Percentiles rank a stretch among this genome's conserved stretches.
Conservation (phyloP, 2,329 filamentous ascomycete species). For the Colletotrichum echinochloae region DNA sequence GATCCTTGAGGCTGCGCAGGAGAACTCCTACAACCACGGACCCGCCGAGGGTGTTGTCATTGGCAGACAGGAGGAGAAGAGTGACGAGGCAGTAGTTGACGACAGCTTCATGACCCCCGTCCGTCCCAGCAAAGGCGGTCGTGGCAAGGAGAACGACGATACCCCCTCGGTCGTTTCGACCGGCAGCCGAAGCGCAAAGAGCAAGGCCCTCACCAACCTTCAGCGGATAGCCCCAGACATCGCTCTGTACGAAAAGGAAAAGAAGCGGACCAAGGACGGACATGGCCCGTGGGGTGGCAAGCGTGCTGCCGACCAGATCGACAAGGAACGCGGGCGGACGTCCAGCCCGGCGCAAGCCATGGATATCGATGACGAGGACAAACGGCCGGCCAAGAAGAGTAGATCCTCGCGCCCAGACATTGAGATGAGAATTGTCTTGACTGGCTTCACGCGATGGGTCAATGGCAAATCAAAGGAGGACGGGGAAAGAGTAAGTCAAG, state of each 20-base stretch:
- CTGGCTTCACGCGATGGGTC: slow-evolving; percentile 87
- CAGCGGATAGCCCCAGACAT: slow-evolving; percentile 87
- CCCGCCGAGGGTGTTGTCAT: slow-evolving; percentile 62
- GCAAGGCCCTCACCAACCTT: slow-evolving; percentile 81
- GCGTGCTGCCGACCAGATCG: slow-evolving; percentile 68
- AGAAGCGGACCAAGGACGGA: slow-evolving; percentile 74
- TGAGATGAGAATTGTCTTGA: slow-evolving; percentile 81
- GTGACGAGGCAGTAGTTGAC: slow-evolving; percentile 54
- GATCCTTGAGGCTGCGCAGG: slow-evolving; percentile 62
- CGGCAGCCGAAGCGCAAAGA: slow-evolving; percentile 88
- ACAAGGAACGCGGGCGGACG: slow-evolving; percentile 53
- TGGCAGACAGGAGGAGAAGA: slow-evolving; percentile 53
- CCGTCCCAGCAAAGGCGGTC: slow-evolving; percentile 60
- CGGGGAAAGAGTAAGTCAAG: slow-evolving; percentile 76
- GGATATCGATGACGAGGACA: slow-evolving; percentile 56
- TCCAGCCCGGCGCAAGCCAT: slow-evolving; percentile 38
- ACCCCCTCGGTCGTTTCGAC: slow-evolving; percentile 77
- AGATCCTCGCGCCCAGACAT: slow-evolving; percentile 74
- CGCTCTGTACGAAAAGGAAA: slow-evolving; percentile 91
- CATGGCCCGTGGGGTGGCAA: slow-evolving; percentile 71
- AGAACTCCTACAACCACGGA: slow-evolving; percentile 61
- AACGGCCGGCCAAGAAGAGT: slow-evolving; percentile 69
- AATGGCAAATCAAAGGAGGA: slow-evolving; percentile 80
- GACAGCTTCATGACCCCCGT: slow-evolving; percentile 63
- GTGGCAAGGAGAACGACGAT: slow-evolving; percentile 84